A percentile compares a stretch with the other conserved stretches of the same genome.
Evolutionary conservation across 768 basidiomycete species (phyloP).

Genomic region (Calocera viscosa): DNA sequence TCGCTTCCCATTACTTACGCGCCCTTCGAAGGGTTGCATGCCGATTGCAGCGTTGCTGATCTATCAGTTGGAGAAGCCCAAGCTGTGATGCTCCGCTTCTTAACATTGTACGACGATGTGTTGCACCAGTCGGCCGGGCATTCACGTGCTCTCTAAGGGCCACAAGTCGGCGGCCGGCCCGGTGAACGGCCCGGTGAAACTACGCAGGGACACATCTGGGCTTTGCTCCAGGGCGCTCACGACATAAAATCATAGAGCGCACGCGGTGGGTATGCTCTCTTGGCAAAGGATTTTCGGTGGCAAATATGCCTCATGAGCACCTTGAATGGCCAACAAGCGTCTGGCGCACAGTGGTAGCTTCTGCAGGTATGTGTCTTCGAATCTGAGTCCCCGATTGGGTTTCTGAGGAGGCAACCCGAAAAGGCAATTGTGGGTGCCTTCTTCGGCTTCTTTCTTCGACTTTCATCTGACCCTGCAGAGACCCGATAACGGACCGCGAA

Average conservation of each 20-base stretch:
- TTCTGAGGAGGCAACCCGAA: neutral
- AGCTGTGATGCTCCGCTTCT: neutral
- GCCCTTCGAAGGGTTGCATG: neutral
- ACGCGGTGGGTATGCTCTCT: too few relatives aligned
- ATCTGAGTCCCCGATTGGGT: neutral
- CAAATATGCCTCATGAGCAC: too few relatives aligned
- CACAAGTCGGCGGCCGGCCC: too few relatives aligned
- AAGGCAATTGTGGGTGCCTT: neutral
- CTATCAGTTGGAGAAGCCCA: neutral
- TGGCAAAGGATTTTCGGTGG: too few relatives aligned
- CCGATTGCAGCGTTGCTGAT: neutral
- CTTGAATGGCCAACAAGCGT: too few relatives aligned
- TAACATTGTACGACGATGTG: neutral
- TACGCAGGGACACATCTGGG: too few relatives aligned
- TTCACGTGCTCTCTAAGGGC: neutral
- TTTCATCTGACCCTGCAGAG: slow-evolving; percentile 5
- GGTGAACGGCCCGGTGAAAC: too few relatives aligned
- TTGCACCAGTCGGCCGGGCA: neutral
- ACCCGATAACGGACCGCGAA: neutral
- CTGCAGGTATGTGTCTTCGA: too few relatives aligned
- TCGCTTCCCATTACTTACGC: neutral
- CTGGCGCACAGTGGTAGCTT: too few relatives aligned
- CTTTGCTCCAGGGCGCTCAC: too few relatives aligned
- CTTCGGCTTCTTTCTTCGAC: neutral
- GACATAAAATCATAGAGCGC: too few relatives aligned